Conservation (phyloP, 768 basidiomycete genomes). For the Steccherinum ochraceum region DNA sequence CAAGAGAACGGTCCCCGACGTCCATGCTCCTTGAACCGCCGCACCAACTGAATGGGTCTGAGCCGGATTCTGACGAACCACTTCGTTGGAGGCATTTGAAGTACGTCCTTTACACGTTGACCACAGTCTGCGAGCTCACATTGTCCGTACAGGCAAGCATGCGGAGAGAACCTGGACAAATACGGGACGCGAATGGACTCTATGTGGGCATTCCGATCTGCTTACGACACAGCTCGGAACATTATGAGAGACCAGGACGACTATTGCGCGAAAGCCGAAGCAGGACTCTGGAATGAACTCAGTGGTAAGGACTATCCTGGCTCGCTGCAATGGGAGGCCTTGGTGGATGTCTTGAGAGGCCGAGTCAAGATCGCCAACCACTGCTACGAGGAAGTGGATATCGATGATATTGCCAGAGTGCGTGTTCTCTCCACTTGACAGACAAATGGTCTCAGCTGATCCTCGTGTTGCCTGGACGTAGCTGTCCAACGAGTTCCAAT, state of each 20-base stretch:
- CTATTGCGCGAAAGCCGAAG: constrained; percentile 60
- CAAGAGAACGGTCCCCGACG: constrained; percentile 64
- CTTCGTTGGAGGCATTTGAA: constrained; percentile 80
- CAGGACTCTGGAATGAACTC: constrained; percentile 32
- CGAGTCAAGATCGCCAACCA: constrained; percentile 75
- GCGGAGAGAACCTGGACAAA: constrained; percentile 32
- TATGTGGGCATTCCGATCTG: constrained; percentile 72
- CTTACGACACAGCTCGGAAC: constrained; percentile 68
- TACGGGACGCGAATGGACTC: constrained; percentile 63
- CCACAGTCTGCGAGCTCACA: background rate
- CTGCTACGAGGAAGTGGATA: constrained; percentile 72
- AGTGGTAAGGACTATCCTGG: constrained; percentile 55
- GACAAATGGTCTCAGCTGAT: background rate
- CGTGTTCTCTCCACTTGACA: constrained; percentile 16
- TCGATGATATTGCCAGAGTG: constrained; percentile 66
- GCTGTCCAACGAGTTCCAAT: constrained; percentile 82
- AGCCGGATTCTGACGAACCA: constrained; percentile 31
- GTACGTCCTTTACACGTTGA: constrained; percentile 25
- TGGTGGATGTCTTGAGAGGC: constrained; percentile 81
- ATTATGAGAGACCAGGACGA: constrained; percentile 64
- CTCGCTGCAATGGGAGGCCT: constrained; percentile 60
- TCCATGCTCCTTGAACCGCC: constrained; percentile 88
- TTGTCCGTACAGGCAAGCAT: constrained; percentile 27
- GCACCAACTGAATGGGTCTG: constrained; percentile 46
- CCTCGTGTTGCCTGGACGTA: constrained; percentile 21